These are phyloP conservation scores for Diatrype stigma DNA, from an alignment of 2,329 filamentous ascomycete genomes.

Conservation along the genomic window DNA sequence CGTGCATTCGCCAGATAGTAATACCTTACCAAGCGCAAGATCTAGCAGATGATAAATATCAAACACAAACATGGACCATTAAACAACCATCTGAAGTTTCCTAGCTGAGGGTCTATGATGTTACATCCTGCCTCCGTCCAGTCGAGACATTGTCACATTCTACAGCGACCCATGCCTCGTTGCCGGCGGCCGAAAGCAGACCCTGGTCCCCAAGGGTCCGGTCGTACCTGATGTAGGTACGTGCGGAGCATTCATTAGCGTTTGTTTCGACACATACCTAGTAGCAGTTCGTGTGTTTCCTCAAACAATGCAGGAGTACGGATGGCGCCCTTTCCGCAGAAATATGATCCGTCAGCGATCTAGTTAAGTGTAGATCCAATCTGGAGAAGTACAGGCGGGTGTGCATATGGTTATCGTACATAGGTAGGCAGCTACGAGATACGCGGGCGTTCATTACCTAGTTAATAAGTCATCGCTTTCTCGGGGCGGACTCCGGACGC, in stretches of 20 bases:
- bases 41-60: not conserved
- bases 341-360: not conserved
- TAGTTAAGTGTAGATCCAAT: too few species aligned
- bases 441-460: too few species aligned
- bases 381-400: too few species aligned
- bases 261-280: not conserved
- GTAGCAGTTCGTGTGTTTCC: not conserved
- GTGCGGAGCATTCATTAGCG: not conserved
- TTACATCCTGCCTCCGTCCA: not conserved
- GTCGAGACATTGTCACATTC: too few species aligned
- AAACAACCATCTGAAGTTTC: not conserved
- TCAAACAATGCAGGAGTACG: not conserved
- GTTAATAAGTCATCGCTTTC: too few species aligned
- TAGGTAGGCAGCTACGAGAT: too few species aligned
- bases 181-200: not conserved
- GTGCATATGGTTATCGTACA: too few species aligned
- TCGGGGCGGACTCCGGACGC: too few species aligned
- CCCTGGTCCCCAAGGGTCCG: not conserved
- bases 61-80: not conserved
- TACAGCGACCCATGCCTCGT: too few species aligned
- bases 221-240: too few species aligned
- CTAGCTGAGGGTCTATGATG: not conserved
- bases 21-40: too few species aligned
- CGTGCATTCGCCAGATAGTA: not conserved
- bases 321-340: not conserved